Conservation (phyloP, 495 filamentous ascomycete genomes). For the Hypoxylon crocopeplum region DNA sequence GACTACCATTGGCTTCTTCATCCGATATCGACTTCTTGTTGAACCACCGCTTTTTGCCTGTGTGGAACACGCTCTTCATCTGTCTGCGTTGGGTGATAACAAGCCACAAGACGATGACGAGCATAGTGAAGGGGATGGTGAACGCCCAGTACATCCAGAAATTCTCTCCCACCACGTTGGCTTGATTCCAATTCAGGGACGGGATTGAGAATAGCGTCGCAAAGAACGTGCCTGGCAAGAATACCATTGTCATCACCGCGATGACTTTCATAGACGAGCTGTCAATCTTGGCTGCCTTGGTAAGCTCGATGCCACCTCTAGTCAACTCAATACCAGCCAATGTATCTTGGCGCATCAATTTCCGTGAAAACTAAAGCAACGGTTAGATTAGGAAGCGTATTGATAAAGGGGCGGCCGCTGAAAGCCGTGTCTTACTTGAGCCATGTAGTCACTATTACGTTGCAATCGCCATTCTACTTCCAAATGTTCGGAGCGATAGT, state of each 20-base stretch:
- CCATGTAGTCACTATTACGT: neutral
- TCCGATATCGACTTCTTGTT: neutral
- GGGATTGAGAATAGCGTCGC: constrained; percentile 44
- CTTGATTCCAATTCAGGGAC: constrained; percentile 36
- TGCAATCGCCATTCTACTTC: constrained; percentile 4
- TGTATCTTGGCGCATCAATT: constrained; percentile 7
- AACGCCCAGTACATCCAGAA: constrained; percentile 48
- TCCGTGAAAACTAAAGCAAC: neutral
- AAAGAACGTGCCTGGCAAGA: constrained; percentile 59
- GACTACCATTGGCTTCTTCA: neutral
- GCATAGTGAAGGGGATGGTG: constrained; percentile 29
- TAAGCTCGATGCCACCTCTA: constrained; percentile 38
- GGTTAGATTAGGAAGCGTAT: neutral
- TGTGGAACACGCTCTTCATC: neutral
- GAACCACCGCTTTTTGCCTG: neutral
- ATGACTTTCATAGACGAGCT: constrained; percentile 61
- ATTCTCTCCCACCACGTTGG: constrained; percentile 25
- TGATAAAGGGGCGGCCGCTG: no score
- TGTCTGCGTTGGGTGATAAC: constrained; percentile 14
- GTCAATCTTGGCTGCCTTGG: constrained; percentile 51
- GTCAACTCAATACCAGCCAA: constrained; percentile 3
- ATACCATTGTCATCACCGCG: constrained; percentile 60
- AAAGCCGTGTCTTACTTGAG: neutral
- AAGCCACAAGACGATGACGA: constrained; percentile 30
- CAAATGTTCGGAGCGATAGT: neutral